Base-by-base conservation (phyloP, 805 yeast species). In the Yamadazyma phyllophila region DNA sequence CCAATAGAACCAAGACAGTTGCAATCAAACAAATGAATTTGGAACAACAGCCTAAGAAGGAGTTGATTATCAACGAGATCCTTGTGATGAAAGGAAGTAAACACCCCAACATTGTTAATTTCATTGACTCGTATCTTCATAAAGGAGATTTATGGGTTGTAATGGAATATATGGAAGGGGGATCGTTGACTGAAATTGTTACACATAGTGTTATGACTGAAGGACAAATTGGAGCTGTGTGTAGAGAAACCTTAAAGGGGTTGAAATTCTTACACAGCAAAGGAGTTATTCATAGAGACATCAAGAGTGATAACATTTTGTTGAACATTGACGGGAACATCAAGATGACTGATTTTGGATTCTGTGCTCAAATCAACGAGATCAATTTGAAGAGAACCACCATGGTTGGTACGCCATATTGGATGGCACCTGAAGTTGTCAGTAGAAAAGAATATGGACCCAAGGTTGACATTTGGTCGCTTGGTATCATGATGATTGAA, bases 391-490 rank as follows among this genome's bases (percentile, higher is more conserved):
- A 92, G 65, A 82, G 99, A 63, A 90, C 96, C 2, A 94, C 99
- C 4, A 89, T 94, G 96, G 99, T 94, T 13, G 99, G 99, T 12
- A 94, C 99, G 0, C 99, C 99, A 11, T 94, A 94, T 64, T 94
- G 99, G 99, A 94, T 94, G 99, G 99, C 99, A 0, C 99, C 99
- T 1, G 99, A 94, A 65, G 97, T 94, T 44, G 97, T 94, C 24
- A 82, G 91, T 14, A 81, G 95, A 56, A 91, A 90, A 63, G 97
- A 91, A 60, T 94, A 94, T 61, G 99, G 96, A 30, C 94, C 96
- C 39, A 91, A 94, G 62, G 96, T 94, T 36, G 99, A 94, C 67
- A 84, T 94, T 41, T 94, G 99, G 99, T 89, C 97, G 7, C 70
- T 94, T 51, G 99, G 99, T 54, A 94, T 94, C 53, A 94, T 94